Conservation (phyloP, 1,284 basidiomycete species). For the Fomitiporia mediterranea region DNA sequence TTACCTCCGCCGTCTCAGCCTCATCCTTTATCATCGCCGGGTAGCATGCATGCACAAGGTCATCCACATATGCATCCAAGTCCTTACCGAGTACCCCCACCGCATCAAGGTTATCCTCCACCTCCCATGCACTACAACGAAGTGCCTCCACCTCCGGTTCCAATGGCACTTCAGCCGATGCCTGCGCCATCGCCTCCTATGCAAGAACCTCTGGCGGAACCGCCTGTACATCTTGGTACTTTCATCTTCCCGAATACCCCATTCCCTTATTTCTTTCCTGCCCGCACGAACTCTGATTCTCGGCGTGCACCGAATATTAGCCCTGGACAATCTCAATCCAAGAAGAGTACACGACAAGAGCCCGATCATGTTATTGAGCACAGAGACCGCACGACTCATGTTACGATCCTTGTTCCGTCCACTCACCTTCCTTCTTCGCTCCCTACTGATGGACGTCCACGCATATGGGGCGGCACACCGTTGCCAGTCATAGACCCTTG, state of each 20-base stretch:
- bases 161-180: slow-evolving; percentile 16
- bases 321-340: slow-evolving; percentile 25
- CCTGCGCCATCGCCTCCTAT: not conserved
- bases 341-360: slow-evolving; percentile 30
- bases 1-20: slow-evolving; percentile 1
- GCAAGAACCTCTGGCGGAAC: slow-evolving; percentile 22
- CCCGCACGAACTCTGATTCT: slow-evolving; percentile 1
- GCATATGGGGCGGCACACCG: slow-evolving; percentile 66
- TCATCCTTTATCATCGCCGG: slow-evolving; percentile 6
- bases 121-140: slow-evolving; percentile 12
- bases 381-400: slow-evolving; percentile 48
- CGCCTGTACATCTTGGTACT: slow-evolving; percentile 47
- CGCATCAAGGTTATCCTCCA: not conserved
- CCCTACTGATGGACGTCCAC: slow-evolving; percentile 38
- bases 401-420: slow-evolving; percentile 56
- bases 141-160: slow-evolving; percentile 10
- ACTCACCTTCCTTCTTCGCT: slow-evolving; percentile 49
- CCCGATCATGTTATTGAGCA: slow-evolving; percentile 24
- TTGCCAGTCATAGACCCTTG: slow-evolving; percentile 18
- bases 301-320: slow-evolving; percentile 5
- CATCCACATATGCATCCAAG: slow-evolving; percentile 3
- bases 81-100: slow-evolving; percentile 8
- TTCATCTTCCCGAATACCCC: slow-evolving; percentile 44
- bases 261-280: slow-evolving; percentile 37
- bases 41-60: slow-evolving; percentile 3